These are phyloP conservation scores for Oldenlandia corymbosa DNA, from an alignment of 257 asterid species.

Conservation along the genomic window DNA sequence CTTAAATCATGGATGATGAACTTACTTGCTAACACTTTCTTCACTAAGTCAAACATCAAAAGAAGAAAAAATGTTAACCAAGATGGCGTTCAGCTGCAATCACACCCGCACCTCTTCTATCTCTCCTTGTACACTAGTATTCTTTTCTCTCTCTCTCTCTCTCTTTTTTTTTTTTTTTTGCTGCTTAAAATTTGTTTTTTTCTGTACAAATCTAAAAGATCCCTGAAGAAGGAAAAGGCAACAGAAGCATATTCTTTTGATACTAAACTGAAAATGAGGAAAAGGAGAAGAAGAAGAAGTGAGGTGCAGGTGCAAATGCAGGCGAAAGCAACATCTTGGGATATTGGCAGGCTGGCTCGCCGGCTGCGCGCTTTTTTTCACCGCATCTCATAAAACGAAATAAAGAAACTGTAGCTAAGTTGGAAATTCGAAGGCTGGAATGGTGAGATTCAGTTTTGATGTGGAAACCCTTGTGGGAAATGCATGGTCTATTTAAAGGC, in stretches of 20 bases:
- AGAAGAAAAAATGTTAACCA: neutral
- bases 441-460: no score
- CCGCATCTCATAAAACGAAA: neutral
- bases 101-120: slow-evolving; percentile 23
- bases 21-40: no score
- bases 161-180: no score
- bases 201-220: no score
- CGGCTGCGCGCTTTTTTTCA: neutral
- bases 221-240: neutral
- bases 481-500: slow-evolving; percentile 10
- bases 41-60: neutral
- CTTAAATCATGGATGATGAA: no score
- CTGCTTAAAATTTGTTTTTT: no score
- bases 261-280: neutral
- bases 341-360: neutral
- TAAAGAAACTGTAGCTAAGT: no score
- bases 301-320: slow-evolving; percentile 46
- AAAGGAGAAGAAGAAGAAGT: neutral
- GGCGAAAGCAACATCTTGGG: slow-evolving; percentile 31
- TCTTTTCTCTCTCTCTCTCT: neutral
- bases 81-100: slow-evolving; percentile 26
- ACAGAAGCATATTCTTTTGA: neutral
- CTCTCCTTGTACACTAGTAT: neutral
- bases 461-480: neutral
- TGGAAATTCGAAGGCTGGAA: no score